Base-by-base conservation (phyloP, 1,284 basidiomycete genomes). In the Malassezia arunalokei region DNA sequence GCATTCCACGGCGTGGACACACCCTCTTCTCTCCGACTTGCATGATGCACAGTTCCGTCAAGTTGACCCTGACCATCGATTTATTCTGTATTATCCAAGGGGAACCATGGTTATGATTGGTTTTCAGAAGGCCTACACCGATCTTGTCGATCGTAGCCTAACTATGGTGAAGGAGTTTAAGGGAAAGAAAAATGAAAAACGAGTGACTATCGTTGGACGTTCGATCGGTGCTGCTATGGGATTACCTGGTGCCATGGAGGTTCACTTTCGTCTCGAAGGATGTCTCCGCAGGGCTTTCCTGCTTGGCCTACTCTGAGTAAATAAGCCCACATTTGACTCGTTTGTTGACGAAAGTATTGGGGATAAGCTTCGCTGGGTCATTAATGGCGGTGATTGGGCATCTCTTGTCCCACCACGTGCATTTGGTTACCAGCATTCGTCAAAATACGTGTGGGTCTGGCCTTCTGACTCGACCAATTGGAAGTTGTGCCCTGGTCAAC, bases 221-320 rank as follows among this genome's bases (percentile, higher is more conserved):
- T 67, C 65, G 32, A 60, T 67, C 17, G 65, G 66, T 28, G 66
- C 63, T n/a, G 40, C 63, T 9, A 60, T 68, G 40, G 55, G 58
- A 20, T 54, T 63, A 6, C 42, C 65, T 20, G 60, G 63, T 17
- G 54, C 62, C 5, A 57, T 61, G 14, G 63, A 63, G 43, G 50
- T 68, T 40, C 49, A 61, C 31, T 50, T 58, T 37, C 51, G 61
- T 43, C 48, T 65, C 17, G 48, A 54, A 0, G 42, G 40, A 15
- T 51, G 35, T 46, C 29, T 54, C 29, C 54, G 61, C 40, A 39
- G 35, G 8, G 45, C 56, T 32, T 54, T 62, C 46, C 57, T 62
- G 8, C 67, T 65, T 31, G 66, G 65, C 30, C 59, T 61, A 38
- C 65, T 65, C 1, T 49, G 65, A 15, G 58, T 57, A 0, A 63